Evolutionary conservation across 345 rosid genomes (phyloP).

Genomic region (Camelina neglecta): DNA sequence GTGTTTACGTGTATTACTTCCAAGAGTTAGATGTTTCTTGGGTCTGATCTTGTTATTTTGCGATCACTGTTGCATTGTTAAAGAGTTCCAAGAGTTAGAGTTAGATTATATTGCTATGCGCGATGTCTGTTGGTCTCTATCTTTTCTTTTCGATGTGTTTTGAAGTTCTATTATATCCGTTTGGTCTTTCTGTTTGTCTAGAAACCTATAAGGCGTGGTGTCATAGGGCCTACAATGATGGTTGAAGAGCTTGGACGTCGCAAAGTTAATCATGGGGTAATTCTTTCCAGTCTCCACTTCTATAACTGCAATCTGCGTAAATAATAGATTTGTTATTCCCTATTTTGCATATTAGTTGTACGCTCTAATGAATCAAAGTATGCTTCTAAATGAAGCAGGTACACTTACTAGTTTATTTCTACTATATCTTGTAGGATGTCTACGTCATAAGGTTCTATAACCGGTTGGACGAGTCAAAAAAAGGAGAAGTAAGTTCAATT

Average conservation of each 20-base stretch:
- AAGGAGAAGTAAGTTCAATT: slow-evolving; percentile 80
- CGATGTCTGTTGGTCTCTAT: background rate
- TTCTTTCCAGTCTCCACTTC: slow-evolving; percentile 22
- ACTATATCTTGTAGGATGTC: slow-evolving; percentile 63
- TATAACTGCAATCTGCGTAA: slow-evolving; percentile 1
- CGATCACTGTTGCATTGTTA: slow-evolving; percentile 1
- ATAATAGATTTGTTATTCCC: background rate
- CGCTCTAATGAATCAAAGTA: background rate
- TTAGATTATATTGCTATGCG: background rate
- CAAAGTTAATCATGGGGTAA: slow-evolving; percentile 67
- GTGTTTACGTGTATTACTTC: background rate
- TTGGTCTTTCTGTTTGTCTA: slow-evolving; percentile 38
- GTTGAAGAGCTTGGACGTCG: slow-evolving; percentile 89
- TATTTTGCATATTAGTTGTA: background rate
- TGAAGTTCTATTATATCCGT: slow-evolving; percentile 18
- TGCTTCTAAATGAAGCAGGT: too few species aligned
- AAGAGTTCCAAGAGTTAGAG: background rate
- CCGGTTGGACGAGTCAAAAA: slow-evolving; percentile 80
- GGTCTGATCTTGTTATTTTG: background rate
- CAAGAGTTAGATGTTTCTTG: slow-evolving; percentile 3
- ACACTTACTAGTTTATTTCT: background rate
- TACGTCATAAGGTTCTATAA: slow-evolving; percentile 75
- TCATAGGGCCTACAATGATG: slow-evolving; percentile 72
- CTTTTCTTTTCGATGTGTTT: slow-evolving; percentile 3
- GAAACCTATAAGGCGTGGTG: slow-evolving; percentile 88